Evolutionary conservation across 1,284 basidiomycete species (phyloP), one percentile per base, ranked within the genome.

Genomic region (Sporisorium graminicola): DNA sequence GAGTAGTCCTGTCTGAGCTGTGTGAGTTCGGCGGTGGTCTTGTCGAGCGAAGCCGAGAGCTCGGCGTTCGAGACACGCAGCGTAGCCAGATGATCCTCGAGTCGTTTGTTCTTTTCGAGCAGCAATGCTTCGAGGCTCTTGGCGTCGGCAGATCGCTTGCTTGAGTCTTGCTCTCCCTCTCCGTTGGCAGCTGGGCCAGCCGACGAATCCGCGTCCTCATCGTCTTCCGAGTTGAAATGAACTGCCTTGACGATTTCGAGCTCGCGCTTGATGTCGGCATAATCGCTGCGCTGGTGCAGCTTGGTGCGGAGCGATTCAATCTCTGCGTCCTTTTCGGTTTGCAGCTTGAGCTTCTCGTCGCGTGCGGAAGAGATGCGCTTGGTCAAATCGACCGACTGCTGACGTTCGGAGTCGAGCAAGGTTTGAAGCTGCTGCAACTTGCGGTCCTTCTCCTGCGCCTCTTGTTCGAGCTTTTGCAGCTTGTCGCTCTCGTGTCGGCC

Each of bases 41-140:
- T 55, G 22, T 46, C 46, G 26, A 67, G 43, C 33, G 66, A 58
- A 9, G 35, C 14, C 5, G 58, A 63, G 8, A 79, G 62, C 43
- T 79, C 75, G 46, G 52, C 46, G 33, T 74, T 71, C 20, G 60
- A 95, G 91, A 94, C 94, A 63, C 95, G 89, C 80, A 98, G 91
- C 78, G 91, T 94, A 3, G 96, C 96, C 44, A 98, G 87, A 82
- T 98, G 94, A 79, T 98, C 95, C 49, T 94, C 89, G n/a, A 99
- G 90, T 52, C 92, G 91, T 82, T 94, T 93, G 87, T 98, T 99
- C 88, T 98, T 98, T 54, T 90, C 91, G 2, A 95, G 93, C 29
- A 99, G 89, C 1, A 98, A 90, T 27, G 91, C 90, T 86, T 99
- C 96, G 0, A 99, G 89, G 0, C 94, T 93, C 84, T 92, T 92